Conservation (phyloP, 2,329 filamentous ascomycete genomes). For the Seiridium unicorne region DNA sequence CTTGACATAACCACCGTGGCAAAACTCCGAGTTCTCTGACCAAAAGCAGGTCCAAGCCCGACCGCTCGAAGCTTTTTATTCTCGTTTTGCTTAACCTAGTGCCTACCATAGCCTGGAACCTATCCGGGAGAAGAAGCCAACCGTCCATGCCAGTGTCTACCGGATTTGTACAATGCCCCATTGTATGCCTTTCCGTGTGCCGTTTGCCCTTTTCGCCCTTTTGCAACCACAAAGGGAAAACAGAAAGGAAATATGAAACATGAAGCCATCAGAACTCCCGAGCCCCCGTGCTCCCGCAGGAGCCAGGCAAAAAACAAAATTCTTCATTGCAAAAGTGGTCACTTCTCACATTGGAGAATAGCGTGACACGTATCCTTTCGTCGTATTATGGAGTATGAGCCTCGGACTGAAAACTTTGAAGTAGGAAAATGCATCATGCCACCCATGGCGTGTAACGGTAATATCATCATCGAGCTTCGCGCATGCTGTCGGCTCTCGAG, state of each 20-base stretch:
- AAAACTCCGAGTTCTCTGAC: neutral
- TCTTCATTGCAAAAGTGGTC: neutral
- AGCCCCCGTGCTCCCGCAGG: neutral
- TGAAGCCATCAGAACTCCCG: neutral
- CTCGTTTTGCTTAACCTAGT: neutral
- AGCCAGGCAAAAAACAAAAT: too few relatives aligned
- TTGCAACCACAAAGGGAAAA: neutral
- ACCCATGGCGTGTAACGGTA: neutral
- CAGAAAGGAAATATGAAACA: neutral
- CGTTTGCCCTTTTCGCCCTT: slow-evolving; percentile 7
- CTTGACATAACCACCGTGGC: too few relatives aligned
- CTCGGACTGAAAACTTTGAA: neutral
- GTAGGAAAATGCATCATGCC: neutral
- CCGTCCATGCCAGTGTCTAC: slow-evolving; percentile 3
- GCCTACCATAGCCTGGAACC: neutral
- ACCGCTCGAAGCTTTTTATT: neutral
- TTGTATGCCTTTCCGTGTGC: slow-evolving; percentile 3
- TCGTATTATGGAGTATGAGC: neutral
- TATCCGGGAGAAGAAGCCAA: slow-evolving; percentile 1
- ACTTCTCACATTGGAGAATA: neutral
- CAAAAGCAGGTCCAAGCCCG: neutral
- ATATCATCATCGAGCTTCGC: neutral
- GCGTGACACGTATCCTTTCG: neutral
- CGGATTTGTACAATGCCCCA: slow-evolving; percentile 6
- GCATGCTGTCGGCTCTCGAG: neutral